Conservation (phyloP, 805 yeast species). For the Gaillardinia entomophila region DNA sequence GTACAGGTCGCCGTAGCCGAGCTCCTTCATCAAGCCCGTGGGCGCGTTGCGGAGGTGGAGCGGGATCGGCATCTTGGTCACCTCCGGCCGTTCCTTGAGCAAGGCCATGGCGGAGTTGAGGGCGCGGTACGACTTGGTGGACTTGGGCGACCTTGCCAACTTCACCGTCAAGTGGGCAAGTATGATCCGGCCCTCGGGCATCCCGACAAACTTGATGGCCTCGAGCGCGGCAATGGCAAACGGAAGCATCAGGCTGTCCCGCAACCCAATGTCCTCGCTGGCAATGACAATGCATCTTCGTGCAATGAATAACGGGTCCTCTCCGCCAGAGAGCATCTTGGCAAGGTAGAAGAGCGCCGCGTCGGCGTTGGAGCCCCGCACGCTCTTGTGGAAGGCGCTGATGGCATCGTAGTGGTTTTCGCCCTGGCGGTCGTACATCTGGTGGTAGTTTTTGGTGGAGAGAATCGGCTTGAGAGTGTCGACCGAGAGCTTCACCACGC, state of each 20-base stretch:
- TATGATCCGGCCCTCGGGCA: constrained; percentile 90
- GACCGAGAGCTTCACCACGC: constrained; percentile 35
- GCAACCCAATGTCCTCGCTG: constrained; percentile 86
- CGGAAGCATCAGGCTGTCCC: constrained; percentile 80
- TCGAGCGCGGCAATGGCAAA: constrained; percentile 82
- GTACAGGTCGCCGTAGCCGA: constrained; percentile 81
- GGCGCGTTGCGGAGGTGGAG: constrained; percentile 93
- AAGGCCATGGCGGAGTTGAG: constrained; percentile 61
- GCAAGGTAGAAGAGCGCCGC: constrained; percentile 86
- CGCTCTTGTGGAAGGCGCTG: constrained; percentile 90
- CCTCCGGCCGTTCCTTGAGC: constrained; percentile 51
- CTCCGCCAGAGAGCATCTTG: constrained; percentile 89
- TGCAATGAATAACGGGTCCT: constrained; percentile 84
- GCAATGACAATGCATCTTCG: constrained; percentile 93
- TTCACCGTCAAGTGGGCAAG: constrained; percentile 93
- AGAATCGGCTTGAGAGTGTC: constrained; percentile 35
- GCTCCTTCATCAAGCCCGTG: constrained; percentile 79
- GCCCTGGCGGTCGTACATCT: constrained; percentile 78
- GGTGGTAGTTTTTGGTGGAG: constrained; percentile 40
- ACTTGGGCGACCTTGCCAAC: constrained; percentile 77
- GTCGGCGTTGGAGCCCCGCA: constrained; percentile 85
- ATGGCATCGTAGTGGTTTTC: constrained; percentile 94
- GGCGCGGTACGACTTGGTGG: constrained; percentile 81
- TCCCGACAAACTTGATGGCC: constrained; percentile 82
- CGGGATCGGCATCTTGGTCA: constrained; percentile 63